These are phyloP conservation scores for Haematococcus lacustris DNA, from an alignment of 139 green algal species.

Conservation along the genomic window DNA sequence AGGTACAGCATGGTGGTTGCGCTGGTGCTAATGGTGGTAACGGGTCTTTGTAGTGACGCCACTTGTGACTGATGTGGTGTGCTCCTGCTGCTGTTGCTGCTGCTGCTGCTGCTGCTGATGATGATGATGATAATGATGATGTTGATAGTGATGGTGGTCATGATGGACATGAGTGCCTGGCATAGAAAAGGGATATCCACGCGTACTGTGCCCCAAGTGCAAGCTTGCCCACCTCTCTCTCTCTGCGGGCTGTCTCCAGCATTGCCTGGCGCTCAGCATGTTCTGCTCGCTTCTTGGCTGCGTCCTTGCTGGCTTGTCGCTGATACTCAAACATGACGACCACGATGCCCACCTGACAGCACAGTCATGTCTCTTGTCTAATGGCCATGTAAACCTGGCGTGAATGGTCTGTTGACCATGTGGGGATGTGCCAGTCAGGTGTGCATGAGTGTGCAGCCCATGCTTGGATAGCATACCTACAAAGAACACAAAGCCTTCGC, in stretches of 20 bases:
- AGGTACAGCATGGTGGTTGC: no score
- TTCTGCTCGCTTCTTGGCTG: slow-evolving; percentile 40
- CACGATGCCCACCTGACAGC: slow-evolving; percentile 44
- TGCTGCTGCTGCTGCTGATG: no score
- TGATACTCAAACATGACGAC: slow-evolving; percentile 50
- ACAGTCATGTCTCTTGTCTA: no score
- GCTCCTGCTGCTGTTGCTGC: no score
- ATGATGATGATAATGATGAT: background rate
- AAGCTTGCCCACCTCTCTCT: slow-evolving; percentile 34
- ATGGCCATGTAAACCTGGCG: no score
- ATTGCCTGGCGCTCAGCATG: slow-evolving; percentile 25
- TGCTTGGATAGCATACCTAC: slow-evolving; percentile 17
- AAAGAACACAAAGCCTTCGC: slow-evolving; percentile 69
- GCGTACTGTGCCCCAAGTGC: background rate
- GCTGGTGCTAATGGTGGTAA: no score
- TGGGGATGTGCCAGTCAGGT: no score
- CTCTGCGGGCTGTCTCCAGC: slow-evolving; percentile 18
- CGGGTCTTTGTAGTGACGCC: no score
- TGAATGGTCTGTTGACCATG: no score
- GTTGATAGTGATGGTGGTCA: background rate
- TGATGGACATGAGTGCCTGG: no score
- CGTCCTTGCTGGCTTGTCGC: slow-evolving; percentile 37
- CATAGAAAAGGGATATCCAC: background rate
- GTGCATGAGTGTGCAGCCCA: no score
- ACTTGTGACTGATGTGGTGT: no score